phyloP scores from a whole-genome alignment of 2,329 filamentous ascomycete genomes.

The Xylariaceae sp. region DNA sequence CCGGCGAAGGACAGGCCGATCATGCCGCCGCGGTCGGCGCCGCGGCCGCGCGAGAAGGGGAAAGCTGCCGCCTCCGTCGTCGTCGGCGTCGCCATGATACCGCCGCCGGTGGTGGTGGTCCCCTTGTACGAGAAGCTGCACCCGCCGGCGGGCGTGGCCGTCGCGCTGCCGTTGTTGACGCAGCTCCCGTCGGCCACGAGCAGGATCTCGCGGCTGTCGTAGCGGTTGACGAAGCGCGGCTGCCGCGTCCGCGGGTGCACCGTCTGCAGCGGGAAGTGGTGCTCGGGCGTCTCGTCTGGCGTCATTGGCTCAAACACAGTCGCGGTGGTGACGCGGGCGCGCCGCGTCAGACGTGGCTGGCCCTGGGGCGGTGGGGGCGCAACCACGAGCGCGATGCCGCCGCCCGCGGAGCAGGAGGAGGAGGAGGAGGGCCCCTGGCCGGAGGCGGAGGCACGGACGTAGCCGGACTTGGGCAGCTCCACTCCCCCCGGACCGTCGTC shows the following conservation, averaged over 20 bases:
- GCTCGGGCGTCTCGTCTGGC: slow-evolving; percentile 21
- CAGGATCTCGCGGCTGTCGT: slow-evolving; percentile 28
- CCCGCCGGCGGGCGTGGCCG: slow-evolving; percentile 11
- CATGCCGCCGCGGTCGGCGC: too few relatives aligned
- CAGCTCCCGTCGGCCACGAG: slow-evolving; percentile 35
- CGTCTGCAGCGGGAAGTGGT: slow-evolving; percentile 26
- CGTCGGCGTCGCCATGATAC: too few relatives aligned
- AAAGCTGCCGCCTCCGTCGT: slow-evolving; percentile 2
- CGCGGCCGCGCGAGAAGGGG: slow-evolving; percentile 5
- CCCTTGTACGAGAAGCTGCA: slow-evolving; percentile 25
- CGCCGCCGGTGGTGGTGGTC: slow-evolving; percentile 5
- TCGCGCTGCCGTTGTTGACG: slow-evolving; percentile 28
- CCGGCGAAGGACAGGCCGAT: too few relatives aligned
- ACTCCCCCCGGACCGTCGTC: too few relatives aligned
- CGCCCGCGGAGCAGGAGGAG: too few relatives aligned
- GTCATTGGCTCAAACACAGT: slow-evolving; percentile 20
- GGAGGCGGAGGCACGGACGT: too few relatives aligned
- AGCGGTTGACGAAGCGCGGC: slow-evolving; percentile 28
- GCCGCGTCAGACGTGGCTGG: slow-evolving; percentile 12
- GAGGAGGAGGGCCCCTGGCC: too few relatives aligned
- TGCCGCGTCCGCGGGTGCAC: slow-evolving; percentile 15
- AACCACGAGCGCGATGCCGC: not conserved
- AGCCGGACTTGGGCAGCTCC: too few relatives aligned
- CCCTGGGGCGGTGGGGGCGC: not conserved
- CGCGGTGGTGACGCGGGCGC: slow-evolving; percentile 17